These are phyloP conservation scores for Pseudogymnoascus sp. DNA, from an alignment of 2,329 filamentous ascomycete genomes.

Conservation along the genomic window DNA sequence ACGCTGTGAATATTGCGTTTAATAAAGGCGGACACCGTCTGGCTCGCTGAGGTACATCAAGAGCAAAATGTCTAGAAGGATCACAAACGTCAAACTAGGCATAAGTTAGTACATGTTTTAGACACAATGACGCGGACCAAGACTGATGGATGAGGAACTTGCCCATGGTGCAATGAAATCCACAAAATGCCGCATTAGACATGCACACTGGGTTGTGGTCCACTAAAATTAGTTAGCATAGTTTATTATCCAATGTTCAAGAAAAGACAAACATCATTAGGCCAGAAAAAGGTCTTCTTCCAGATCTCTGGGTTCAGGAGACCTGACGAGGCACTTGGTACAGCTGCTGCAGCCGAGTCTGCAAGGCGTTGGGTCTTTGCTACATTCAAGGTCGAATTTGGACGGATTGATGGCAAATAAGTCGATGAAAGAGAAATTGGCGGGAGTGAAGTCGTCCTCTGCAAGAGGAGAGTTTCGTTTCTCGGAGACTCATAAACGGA, in stretches of 20 bases:
- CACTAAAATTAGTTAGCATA: not conserved
- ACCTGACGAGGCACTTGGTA: not conserved
- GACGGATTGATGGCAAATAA: not conserved
- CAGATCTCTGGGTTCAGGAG: not conserved
- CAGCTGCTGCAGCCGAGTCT: not conserved
- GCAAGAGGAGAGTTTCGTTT: not conserved
- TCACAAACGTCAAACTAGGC: constrained; percentile 9
- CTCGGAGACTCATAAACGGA: not conserved
- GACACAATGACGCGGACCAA: not conserved
- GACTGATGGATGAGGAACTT: not conserved
- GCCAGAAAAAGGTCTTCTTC: not conserved
- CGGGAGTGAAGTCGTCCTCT: not conserved
- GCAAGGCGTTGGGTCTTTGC: not conserved
- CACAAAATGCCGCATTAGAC: not conserved
- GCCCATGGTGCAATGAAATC: not conserved
- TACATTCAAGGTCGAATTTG: not conserved
- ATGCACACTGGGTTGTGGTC: not conserved
- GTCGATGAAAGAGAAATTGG: not conserved
- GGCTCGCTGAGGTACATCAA: constrained; percentile 46
- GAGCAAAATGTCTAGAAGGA: constrained; percentile 39
- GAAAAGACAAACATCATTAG: not conserved
- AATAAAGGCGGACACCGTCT: constrained; percentile 43
- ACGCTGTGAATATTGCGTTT: constrained; percentile 49
- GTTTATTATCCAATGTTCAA: not conserved
- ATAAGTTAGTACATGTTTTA: not conserved